Evolutionary conservation across 2,329 filamentous ascomycete species (phyloP).

Genomic region (Trichoderma cornu-damae): DNA sequence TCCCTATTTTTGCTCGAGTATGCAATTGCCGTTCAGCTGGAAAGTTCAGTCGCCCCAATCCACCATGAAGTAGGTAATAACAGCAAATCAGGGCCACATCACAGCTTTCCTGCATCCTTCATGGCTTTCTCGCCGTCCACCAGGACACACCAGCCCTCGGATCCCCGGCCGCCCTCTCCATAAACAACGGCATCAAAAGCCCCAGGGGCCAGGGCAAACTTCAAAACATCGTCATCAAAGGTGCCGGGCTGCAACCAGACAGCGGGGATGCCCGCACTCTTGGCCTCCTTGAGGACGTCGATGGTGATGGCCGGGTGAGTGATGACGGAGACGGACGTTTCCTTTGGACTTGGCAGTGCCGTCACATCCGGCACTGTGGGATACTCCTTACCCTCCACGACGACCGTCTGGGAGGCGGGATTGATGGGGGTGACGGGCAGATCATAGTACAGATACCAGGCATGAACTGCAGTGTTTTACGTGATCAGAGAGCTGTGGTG

Average conservation of each 20-base stretch:
- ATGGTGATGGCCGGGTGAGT: slow-evolving; percentile 77
- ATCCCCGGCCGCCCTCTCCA: slow-evolving; percentile 57
- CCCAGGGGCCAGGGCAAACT: slow-evolving; percentile 56
- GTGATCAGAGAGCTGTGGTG: not conserved
- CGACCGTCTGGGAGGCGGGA: slow-evolving; percentile 61
- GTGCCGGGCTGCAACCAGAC: slow-evolving; percentile 91
- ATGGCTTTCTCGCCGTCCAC: slow-evolving; percentile 71
- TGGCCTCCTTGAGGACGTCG: slow-evolving; percentile 70
- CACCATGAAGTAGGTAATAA: too few relatives aligned
- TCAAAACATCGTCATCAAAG: slow-evolving; percentile 70
- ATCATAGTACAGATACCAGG: slow-evolving; percentile 76
- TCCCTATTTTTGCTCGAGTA: too few relatives aligned
- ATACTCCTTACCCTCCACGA: slow-evolving; percentile 54
- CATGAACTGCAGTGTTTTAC: slow-evolving; percentile 62
- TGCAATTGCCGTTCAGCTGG: not conserved
- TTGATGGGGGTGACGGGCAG: slow-evolving; percentile 82
- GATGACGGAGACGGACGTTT: slow-evolving; percentile 78
- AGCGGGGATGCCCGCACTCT: slow-evolving; percentile 62
- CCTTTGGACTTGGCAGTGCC: slow-evolving; percentile 57
- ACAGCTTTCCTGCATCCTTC: slow-evolving; percentile 51
- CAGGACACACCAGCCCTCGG: slow-evolving; percentile 81
- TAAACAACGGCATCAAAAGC: slow-evolving; percentile 66
- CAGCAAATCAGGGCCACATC: not conserved
- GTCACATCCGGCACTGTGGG: slow-evolving; percentile 60
- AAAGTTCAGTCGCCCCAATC: too few relatives aligned